Percentiles rank a stretch among this genome's conserved stretches.
These are phyloP conservation scores for Triticum timopheevii DNA, from an alignment of 176 grass and related monocot genomes.

Conservation along the genomic window DNA sequence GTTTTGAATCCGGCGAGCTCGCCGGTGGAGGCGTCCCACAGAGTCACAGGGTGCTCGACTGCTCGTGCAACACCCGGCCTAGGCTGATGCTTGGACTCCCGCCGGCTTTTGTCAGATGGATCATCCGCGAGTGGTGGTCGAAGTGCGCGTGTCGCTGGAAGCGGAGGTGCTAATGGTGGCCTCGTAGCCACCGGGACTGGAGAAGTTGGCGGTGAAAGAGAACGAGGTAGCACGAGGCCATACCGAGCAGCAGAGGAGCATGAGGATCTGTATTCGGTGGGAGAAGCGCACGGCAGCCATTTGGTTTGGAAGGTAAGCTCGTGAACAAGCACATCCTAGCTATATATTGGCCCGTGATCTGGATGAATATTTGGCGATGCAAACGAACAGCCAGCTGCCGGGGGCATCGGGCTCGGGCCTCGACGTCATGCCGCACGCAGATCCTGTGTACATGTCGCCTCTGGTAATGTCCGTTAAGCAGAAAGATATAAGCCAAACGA, in stretches of 20 bases:
- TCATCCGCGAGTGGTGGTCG: not conserved
- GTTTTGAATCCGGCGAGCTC: slow-evolving; percentile 39
- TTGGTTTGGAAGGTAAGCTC: not conserved
- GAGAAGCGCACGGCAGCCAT: not conserved
- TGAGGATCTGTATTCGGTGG: not conserved
- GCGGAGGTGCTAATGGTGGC: not conserved
- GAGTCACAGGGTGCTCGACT: not conserved
- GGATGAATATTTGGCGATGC: too few relatives aligned
- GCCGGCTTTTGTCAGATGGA: not conserved
- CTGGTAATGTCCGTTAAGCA: not conserved
- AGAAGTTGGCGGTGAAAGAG: not conserved
- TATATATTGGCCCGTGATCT: too few relatives aligned
- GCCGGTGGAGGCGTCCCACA: slow-evolving; percentile 27
- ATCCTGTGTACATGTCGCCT: too few relatives aligned
- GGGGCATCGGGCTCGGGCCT: too few relatives aligned
- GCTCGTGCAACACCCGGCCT: slow-evolving; percentile 3
- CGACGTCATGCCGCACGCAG: too few relatives aligned
- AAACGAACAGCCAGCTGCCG: too few relatives aligned
- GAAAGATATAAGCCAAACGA: not conserved
- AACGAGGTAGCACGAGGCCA: not conserved
- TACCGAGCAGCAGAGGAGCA: not conserved
- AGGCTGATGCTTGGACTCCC: not conserved
- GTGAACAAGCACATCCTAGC: too few relatives aligned
- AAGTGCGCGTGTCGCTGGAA: not conserved
- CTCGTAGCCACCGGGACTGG: not conserved